Evolutionary conservation across 2,329 filamentous ascomycete genomes (phyloP).

Genomic region (Cadophora malorum): DNA sequence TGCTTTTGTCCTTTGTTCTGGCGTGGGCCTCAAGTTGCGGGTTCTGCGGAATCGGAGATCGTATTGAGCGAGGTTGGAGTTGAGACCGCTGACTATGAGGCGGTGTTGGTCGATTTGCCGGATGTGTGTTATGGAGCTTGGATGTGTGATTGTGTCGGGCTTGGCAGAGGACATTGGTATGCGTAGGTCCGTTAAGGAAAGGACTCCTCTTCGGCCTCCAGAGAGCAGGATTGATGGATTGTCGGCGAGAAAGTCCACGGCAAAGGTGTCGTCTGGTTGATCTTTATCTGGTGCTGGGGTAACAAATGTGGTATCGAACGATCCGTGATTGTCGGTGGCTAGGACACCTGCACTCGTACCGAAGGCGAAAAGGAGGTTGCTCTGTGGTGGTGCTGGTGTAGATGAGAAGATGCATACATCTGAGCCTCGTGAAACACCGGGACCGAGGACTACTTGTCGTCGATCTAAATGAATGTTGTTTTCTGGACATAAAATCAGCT

Average conservation of each 20-base stretch:
- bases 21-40: neutral
- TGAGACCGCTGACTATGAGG: conserved; percentile 59
- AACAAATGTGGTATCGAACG: conserved; percentile 29
- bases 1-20: conserved; percentile 4
- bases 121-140: conserved; percentile 55
- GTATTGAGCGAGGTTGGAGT: conserved; percentile 58
- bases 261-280: conserved; percentile 51
- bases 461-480: neutral
- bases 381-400: conserved; percentile 50
- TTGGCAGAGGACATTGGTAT: conserved; percentile 38
- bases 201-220: conserved; percentile 55
- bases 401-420: conserved; percentile 48
- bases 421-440: conserved; percentile 32
- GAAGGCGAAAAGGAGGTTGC: conserved; percentile 52
- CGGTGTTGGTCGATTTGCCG: conserved; percentile 56
- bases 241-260: conserved; percentile 54
- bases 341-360: conserved; percentile 58
- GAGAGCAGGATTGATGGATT: conserved; percentile 56
- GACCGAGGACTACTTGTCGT: conserved; percentile 22
- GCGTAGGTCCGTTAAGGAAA: conserved; percentile 47
- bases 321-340: conserved; percentile 41
- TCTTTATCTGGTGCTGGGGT: conserved; percentile 24
- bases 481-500: neutral
- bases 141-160: conserved; percentile 43
- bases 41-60: conserved; percentile 56